phyloP scores from a whole-genome alignment of 768 basidiomycete species.

The Pisolithus albus region DNA sequence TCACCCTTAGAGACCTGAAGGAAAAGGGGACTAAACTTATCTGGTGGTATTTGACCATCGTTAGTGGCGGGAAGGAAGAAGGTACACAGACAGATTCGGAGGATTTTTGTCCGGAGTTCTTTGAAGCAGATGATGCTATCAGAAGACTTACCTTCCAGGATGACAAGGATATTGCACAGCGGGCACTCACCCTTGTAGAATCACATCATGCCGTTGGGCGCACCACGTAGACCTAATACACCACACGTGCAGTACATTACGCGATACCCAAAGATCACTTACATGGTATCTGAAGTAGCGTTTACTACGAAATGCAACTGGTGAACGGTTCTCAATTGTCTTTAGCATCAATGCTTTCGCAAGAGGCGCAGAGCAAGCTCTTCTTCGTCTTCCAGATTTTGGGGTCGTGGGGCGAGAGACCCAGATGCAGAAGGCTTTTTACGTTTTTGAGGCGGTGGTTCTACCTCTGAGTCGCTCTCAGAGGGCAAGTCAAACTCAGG shows the following conservation, averaged over 20 bases:
- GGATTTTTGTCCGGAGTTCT: conserved; percentile 34
- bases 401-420: conserved; percentile 14
- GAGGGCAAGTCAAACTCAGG: conserved; percentile 58
- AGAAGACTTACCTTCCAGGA: conserved; percentile 31
- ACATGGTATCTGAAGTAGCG: no score
- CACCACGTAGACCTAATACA: background rate
- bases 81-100: conserved; percentile 42
- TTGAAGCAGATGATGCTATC: conserved; percentile 31
- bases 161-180: conserved; percentile 33
- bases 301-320: background rate
- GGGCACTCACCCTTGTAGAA: conserved; percentile 33
- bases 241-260: no score
- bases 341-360: conserved; percentile 20
- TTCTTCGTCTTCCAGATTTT: conserved; percentile 48
- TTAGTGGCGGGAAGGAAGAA: conserved; percentile 28
- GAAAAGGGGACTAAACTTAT: conserved; percentile 37
- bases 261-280: no score
- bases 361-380: conserved; percentile 60
- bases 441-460: conserved; percentile 27
- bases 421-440: conserved; percentile 21
- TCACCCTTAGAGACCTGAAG: conserved; percentile 24
- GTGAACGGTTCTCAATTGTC: background rate
- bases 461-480: conserved; percentile 26
- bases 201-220: background rate
- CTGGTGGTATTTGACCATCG: conserved; percentile 45